Evolutionary conservation across 768 basidiomycete species (phyloP).

Genomic region (Boletus rubroflammeus): DNA sequence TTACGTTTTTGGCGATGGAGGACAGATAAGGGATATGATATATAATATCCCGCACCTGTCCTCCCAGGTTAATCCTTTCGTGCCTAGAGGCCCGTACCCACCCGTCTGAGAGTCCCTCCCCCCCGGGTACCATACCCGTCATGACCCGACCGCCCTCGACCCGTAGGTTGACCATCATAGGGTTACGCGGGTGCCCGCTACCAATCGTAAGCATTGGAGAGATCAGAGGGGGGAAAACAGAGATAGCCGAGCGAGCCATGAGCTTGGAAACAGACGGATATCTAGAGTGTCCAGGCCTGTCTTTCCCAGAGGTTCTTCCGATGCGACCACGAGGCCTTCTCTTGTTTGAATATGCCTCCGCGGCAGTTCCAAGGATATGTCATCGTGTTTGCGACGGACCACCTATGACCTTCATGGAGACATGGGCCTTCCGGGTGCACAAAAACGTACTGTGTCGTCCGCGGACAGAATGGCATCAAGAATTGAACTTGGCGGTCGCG

Average conservation of each 20-base stretch:
- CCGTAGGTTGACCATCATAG: not conserved
- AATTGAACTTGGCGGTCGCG: not conserved
- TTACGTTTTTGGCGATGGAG: constrained; percentile 2
- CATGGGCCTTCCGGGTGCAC: not conserved
- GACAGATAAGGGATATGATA: not conserved
- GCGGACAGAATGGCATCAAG: constrained; percentile 8
- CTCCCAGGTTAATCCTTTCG: not conserved
- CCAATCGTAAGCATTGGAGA: not conserved
- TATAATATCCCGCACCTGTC: not conserved
- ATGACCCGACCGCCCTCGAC: not conserved
- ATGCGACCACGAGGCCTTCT: not conserved
- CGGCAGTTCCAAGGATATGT: not conserved
- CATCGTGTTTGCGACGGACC: not conserved
- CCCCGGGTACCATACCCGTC: constrained; percentile 1
- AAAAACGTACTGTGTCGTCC: constrained; percentile 6
- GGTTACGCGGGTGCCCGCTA: not conserved
- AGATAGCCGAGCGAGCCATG: not conserved
- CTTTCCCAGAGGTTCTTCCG: not conserved
- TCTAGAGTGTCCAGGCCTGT: not conserved
- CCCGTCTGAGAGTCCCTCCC: not conserved
- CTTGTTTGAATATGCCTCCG: not conserved
- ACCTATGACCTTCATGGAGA: not conserved
- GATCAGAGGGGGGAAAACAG: not conserved
- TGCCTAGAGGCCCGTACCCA: not conserved
- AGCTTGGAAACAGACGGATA: not conserved